These are phyloP conservation scores for Metschnikowia matae DNA, from an alignment of 805 yeast genomes.

Conservation along the genomic window DNA sequence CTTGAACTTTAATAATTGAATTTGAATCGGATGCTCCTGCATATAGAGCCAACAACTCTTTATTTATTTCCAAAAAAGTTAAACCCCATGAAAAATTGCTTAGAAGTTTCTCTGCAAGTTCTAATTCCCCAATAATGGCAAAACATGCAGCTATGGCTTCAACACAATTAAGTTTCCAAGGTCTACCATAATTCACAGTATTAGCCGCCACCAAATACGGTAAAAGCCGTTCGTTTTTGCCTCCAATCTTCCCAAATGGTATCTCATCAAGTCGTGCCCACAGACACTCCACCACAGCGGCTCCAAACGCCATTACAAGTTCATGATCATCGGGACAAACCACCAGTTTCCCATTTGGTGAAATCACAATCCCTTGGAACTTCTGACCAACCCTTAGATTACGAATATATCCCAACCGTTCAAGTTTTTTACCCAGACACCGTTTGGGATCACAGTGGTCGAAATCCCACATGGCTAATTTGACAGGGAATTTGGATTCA, in stretches of 20 bases:
- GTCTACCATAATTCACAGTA: constrained; percentile 94
- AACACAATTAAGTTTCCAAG: constrained; percentile 94
- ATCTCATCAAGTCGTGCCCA: constrained; percentile 98
- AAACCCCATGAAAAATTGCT: constrained; percentile 90
- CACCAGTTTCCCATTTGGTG: constrained; percentile 87
- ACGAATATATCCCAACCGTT: constrained; percentile 78
- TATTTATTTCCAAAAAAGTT: constrained; percentile 78
- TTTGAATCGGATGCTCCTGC: constrained; percentile 77
- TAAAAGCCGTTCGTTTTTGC: constrained; percentile 76
- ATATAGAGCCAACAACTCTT: constrained; percentile 70
- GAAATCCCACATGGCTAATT: constrained; percentile 98
- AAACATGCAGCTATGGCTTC: constrained; percentile 97
- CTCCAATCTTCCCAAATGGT: constrained; percentile 93
- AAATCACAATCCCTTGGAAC: constrained; percentile 83
- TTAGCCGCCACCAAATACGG: constrained; percentile 96
- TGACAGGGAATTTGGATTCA: constrained; percentile 59
- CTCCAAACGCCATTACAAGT: constrained; percentile 75
- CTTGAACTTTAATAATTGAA: constrained; percentile 68
- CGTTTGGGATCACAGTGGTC: constrained; percentile 98
- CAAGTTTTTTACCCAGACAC: constrained; percentile 93
- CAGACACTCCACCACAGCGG: constrained; percentile 98
- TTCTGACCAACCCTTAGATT: constrained; percentile 87
- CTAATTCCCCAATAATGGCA: constrained; percentile 85
- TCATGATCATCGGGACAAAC: constrained; percentile 85
- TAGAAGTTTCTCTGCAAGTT: constrained; percentile 79